Percentiles rank a stretch among this genome's conserved stretches.
Conservation (phyloP, 2,329 filamentous ascomycete species). For the Aspergillus amoenus region DNA sequence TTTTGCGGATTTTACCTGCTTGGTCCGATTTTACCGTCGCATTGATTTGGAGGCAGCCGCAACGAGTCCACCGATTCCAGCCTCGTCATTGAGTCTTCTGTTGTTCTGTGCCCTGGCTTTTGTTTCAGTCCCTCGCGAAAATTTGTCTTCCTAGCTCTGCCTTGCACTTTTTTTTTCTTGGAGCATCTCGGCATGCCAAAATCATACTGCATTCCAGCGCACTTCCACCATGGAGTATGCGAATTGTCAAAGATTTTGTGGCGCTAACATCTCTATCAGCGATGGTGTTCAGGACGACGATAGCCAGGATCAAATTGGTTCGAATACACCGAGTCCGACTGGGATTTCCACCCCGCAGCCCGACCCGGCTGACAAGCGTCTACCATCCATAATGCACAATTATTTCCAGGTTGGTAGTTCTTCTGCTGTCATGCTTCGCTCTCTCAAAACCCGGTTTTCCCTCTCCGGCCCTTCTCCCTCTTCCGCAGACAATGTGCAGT, state of each 20-base stretch:
- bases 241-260: constrained; percentile 3
- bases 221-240: constrained; percentile 6
- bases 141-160: background rate
- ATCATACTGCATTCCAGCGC: constrained; percentile 10
- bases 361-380: constrained; percentile 89
- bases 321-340: constrained; percentile 79
- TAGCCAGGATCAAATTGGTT: constrained; percentile 55
- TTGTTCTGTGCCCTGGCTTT: background rate
- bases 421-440: constrained; percentile 66
- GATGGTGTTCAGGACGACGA: constrained; percentile 42
- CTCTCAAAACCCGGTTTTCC: constrained; percentile 41
- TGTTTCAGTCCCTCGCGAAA: background rate
- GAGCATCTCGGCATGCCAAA: background rate
- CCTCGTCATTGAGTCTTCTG: constrained; percentile 3
- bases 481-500: constrained; percentile 25
- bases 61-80: background rate
- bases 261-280: constrained; percentile 29
- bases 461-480: constrained; percentile 29
- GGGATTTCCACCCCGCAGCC: constrained; percentile 91
- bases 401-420: constrained; percentile 99
- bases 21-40: constrained; percentile 6
- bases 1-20: background rate
- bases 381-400: constrained; percentile 90
- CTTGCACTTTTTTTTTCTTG: constrained; percentile 3
- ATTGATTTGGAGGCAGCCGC: constrained; percentile 11